Conservation (phyloP, 2,329 filamentous ascomycete species). For the Paecilomyces niveus region DNA sequence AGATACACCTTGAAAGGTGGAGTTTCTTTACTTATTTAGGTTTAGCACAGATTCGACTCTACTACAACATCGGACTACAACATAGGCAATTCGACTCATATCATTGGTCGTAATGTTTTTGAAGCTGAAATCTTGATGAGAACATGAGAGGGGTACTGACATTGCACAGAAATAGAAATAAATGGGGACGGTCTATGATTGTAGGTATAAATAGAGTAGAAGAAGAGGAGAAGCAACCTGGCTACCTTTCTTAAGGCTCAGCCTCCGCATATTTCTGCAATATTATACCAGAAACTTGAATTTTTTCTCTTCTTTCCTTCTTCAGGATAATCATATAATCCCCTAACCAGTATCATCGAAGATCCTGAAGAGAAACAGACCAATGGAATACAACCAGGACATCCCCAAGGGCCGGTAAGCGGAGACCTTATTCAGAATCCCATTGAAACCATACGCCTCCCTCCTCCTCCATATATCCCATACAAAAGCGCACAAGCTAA, state of each 20-base stretch:
- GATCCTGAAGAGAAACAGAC: neutral
- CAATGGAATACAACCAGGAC: neutral
- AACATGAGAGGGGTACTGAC: neutral
- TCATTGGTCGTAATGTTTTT: neutral
- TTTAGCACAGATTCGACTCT: neutral
- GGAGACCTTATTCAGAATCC: neutral
- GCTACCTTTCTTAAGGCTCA: neutral
- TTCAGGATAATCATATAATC: too few species aligned
- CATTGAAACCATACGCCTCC: too few species aligned
- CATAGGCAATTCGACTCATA: neutral
- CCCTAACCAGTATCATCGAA: too few species aligned
- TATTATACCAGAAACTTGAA: too few species aligned
- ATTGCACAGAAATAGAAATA: neutral
- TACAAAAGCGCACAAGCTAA: neutral
- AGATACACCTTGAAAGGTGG: too few species aligned
- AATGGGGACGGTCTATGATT: neutral
- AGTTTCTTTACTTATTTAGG: neutral
- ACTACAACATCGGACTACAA: neutral
- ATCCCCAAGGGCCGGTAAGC: neutral
- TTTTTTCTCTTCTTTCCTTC: too few species aligned
- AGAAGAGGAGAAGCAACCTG: neutral
- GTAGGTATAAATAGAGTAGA: neutral
- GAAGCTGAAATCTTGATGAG: neutral
- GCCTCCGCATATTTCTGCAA: neutral
- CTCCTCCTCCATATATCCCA: neutral